These are phyloP conservation scores for Syncephalastrum monosporum DNA, from an alignment of 371 early-diverging fungal genomes.

Conservation along the genomic window DNA sequence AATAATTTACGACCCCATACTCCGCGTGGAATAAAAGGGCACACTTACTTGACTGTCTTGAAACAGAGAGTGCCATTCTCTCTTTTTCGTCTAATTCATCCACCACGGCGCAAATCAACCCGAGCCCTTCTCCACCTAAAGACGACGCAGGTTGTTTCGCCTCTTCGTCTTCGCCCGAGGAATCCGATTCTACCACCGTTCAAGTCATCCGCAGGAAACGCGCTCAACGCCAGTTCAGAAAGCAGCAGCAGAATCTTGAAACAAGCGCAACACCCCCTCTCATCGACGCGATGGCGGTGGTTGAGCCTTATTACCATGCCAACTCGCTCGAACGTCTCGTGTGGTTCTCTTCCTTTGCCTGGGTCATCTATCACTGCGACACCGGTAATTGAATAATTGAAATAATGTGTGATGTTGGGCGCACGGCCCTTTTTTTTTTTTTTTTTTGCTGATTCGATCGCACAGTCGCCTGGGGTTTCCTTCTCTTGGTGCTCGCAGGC, in stretches of 20 bases:
- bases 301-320: not conserved
- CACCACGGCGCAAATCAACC: not conserved
- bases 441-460: not conserved
- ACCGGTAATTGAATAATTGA: not conserved
- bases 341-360: conserved; percentile 33
- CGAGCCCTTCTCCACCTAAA: not conserved
- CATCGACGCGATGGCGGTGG: not conserved
- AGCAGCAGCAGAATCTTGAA: not conserved
- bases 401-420: not conserved
- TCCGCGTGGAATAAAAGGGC: not conserved
- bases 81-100: not conserved
- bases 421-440: not conserved
- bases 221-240: conserved; percentile 9
- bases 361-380: conserved; percentile 17
- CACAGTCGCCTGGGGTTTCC: conserved; percentile 7
- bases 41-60: no score
- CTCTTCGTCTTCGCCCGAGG: conserved; percentile 40
- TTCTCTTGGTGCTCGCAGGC: conserved; percentile 5
- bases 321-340: conserved; percentile 23
- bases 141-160: conserved; percentile 32
- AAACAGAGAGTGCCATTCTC: no score
- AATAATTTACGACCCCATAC: not conserved
- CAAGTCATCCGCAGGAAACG: conserved; percentile 37
- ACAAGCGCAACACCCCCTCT: conserved; percentile 2
- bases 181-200: conserved; percentile 26